A percentile compares a stretch with the other conserved stretches of the same genome.
phyloP scores from a whole-genome alignment of 208 protist species.

The Trypanosoma rangeli region DNA sequence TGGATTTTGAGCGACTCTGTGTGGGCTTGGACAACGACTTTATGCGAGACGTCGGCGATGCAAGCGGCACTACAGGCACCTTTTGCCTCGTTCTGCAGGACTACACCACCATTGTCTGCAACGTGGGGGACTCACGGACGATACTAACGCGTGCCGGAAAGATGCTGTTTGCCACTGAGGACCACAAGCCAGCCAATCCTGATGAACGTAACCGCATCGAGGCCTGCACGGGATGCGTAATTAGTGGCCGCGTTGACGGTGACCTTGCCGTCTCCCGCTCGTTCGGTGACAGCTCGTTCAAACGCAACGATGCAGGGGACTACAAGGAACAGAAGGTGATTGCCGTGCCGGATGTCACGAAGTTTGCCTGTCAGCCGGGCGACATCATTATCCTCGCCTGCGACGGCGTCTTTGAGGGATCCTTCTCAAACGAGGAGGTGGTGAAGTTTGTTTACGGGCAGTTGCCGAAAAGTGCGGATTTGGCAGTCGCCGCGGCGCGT shows the following conservation, averaged over 20 bases:
- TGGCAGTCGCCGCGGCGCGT: constrained; percentile 71
- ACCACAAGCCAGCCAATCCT: constrained; percentile 89
- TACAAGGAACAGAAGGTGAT: constrained; percentile 88
- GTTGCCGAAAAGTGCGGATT: constrained; percentile 58
- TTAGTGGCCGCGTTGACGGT: constrained; percentile 89
- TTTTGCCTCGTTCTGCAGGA: constrained; percentile 71
- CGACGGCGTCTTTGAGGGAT: constrained; percentile 91
- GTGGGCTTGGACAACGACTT: constrained; percentile 76
- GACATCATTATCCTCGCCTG: constrained; percentile 88
- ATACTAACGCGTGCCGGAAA: constrained; percentile 66
- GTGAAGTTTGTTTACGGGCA: constrained; percentile 67
- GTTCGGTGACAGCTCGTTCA: constrained; percentile 93
- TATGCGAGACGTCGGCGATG: constrained; percentile 51
- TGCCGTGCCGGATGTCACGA: constrained; percentile 78
- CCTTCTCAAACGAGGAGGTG: constrained; percentile 88
- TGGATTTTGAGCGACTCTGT: constrained; percentile 72
- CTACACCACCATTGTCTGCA: constrained; percentile 65
- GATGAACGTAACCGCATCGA: constrained; percentile 84
- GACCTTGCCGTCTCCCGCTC: constrained; percentile 92
- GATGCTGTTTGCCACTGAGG: constrained; percentile 74
- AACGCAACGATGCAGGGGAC: constrained; percentile 53
- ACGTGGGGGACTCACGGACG: constrained; percentile 92
- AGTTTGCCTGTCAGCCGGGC: constrained; percentile 55
- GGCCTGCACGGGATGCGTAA: constrained; percentile 84
- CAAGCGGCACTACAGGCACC: constrained; percentile 73